Conservation (phyloP, 2,329 filamentous ascomycete species). For the Cordyceps tenuipes region DNA sequence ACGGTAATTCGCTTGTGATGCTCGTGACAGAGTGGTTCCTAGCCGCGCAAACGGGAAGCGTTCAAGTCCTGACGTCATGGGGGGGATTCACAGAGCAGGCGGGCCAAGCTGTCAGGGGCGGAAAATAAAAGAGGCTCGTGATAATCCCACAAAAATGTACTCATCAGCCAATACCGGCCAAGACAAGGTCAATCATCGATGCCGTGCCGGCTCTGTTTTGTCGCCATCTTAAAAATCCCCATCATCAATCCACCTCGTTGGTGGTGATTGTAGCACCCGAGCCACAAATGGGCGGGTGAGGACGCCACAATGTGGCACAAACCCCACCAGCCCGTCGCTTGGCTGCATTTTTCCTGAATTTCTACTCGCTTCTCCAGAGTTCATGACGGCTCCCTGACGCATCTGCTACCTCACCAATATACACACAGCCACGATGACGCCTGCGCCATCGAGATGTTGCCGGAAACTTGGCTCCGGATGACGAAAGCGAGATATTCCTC, state of each 20-base stretch:
- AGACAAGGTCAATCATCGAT: neutral
- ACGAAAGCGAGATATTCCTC: neutral
- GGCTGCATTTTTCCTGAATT: neutral
- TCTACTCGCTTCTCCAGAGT: neutral
- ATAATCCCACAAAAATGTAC: neutral
- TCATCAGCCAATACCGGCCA: neutral
- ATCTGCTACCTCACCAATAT: constrained; percentile 5
- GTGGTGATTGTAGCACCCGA: neutral
- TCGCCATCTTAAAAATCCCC: neutral
- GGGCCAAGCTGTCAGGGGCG: neutral
- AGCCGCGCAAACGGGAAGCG: neutral
- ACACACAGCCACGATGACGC: neutral
- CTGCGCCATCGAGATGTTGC: constrained; percentile 7
- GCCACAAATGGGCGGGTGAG: neutral
- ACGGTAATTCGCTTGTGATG: neutral
- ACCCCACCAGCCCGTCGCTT: neutral
- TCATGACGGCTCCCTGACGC: constrained; percentile 1
- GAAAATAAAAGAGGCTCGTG: neutral
- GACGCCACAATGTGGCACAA: constrained; percentile 11
- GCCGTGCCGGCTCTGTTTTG: neutral
- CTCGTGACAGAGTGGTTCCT: constrained; percentile 5
- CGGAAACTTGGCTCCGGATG: constrained; percentile 10
- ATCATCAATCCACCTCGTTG: neutral
- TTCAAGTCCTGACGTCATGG: constrained; percentile 9
- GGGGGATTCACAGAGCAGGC: neutral